Base-by-base conservation (phyloP, 1,139 yeast species). In the Pneumocystis jirovecii region DNA sequence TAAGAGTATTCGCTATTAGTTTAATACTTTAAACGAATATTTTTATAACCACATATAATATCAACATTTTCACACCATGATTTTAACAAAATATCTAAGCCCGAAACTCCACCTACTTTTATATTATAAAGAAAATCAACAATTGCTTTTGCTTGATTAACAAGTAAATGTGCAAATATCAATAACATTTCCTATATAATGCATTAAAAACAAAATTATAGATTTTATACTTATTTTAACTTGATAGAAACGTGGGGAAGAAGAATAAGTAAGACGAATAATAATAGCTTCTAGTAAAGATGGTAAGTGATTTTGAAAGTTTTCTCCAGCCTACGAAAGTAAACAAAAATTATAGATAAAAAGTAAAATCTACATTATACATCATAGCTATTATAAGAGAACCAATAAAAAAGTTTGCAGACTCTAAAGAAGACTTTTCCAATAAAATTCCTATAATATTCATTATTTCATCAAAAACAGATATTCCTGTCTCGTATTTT, bases 41-140 rank as follows among this genome's bases (percentile, higher is more conserved):
- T 59, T n/a, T 60, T 63, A 40, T 66, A 64, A 7, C 68, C 66
- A 21, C 65, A 66, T 45, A 67, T 64, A 50, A 63, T 66, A 37
- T 64, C 63, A 34, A 66, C 63, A 25, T 66, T 66, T 42, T 67
- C 68, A 40, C 65, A 67, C 68, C 68, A 67, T 35, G 66, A 63
- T 37, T 61, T n/a, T 65, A 66, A 63, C n/a, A 67, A 60, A 17
- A 64, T 50, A n/a, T 67, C 66, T 7, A 67, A 42, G 8, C 66
- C 68, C 2, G 61, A 35, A 31, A 60, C 50, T 7, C 50, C 64
- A 19, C 25, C 59, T 44, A 63, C 1, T 29, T 21, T 64, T 42
- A 57, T 61, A 34, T 12, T 29, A 29, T 45, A 40, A 63, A 67
- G 57, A 44, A 67, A 67, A 29, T 64, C 63, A 12, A 67, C 61